phyloP scores from a whole-genome alignment of 1,284 basidiomycete species.

The Ceratobasidium sp. region DNA sequence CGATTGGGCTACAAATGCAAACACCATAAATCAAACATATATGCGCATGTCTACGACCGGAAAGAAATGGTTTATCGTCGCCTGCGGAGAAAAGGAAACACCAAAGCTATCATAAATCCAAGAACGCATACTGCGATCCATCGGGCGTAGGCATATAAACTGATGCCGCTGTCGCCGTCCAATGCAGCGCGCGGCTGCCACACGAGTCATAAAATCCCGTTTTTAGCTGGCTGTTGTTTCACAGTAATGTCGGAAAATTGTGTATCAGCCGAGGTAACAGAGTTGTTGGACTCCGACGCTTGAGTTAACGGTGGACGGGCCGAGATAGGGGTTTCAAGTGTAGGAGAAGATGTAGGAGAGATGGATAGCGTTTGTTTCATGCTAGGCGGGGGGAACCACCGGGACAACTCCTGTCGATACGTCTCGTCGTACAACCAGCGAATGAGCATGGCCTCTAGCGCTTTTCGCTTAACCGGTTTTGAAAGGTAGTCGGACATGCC shows the following conservation, averaged over 20 bases:
- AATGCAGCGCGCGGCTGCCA: not conserved
- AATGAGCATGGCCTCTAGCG: conserved; percentile 35
- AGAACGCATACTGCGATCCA: conserved; percentile 4
- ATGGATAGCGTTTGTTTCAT: not conserved
- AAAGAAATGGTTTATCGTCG: not conserved
- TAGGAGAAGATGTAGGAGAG: not conserved
- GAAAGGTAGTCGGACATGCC: conserved; percentile 38
- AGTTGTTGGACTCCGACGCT: not conserved
- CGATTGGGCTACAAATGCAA: too few species aligned
- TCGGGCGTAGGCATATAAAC: conserved; percentile 22
- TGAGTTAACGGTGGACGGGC: conserved; percentile 3
- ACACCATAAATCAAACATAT: not conserved
- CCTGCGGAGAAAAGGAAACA: not conserved
- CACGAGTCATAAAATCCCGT: conserved; percentile 19
- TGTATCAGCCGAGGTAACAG: not conserved
- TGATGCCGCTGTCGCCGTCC: conserved; percentile 1
- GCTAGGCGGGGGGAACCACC: conserved; percentile 35
- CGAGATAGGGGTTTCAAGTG: not conserved
- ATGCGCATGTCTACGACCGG: not conserved
- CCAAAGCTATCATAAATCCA: not conserved
- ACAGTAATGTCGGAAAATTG: not conserved
- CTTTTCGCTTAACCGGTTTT: conserved; percentile 34
- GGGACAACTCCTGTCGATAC: conserved; percentile 34
- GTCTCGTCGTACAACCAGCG: conserved; percentile 44
- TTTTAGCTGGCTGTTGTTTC: not conserved